Conservation (phyloP, 192 early-diverging fungal species). For the Backusella circina region DNA sequence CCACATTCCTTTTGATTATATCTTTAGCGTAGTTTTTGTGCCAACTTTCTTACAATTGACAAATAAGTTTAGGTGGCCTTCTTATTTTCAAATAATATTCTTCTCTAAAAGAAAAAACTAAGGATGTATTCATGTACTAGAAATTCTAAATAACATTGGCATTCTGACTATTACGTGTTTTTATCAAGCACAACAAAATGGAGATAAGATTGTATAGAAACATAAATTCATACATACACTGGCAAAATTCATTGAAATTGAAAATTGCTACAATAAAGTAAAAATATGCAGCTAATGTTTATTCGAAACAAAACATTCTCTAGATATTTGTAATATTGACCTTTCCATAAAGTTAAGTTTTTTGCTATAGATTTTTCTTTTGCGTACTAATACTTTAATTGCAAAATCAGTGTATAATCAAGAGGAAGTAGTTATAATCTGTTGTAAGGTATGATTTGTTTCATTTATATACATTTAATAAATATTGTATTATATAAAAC, state of each 20-base stretch:
- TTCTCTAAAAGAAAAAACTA: background rate
- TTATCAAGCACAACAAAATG: background rate
- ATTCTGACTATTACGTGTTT: background rate
- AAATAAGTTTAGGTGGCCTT: no score
- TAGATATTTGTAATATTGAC: background rate
- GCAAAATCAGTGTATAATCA: background rate
- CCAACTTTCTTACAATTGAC: no score
- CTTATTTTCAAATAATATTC: background rate
- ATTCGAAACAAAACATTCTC: background rate
- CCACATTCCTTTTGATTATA: background rate
- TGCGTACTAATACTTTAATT: no score
- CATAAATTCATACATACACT: background rate
- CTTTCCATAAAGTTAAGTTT: background rate
- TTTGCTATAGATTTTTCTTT: no score
- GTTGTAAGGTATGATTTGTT: background rate
- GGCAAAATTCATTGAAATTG: background rate
- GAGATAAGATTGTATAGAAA: background rate
- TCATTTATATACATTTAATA: background rate
- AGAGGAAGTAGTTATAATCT: background rate
- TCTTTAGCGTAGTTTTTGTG: no score
- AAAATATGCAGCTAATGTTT: background rate
- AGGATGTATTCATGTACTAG: background rate
- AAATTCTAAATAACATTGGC: background rate
- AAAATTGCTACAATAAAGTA: background rate
- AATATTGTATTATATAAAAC: background rate